Evolutionary conservation across 805 yeast genomes (phyloP).

Genomic region (Starmerella bombicola): DNA sequence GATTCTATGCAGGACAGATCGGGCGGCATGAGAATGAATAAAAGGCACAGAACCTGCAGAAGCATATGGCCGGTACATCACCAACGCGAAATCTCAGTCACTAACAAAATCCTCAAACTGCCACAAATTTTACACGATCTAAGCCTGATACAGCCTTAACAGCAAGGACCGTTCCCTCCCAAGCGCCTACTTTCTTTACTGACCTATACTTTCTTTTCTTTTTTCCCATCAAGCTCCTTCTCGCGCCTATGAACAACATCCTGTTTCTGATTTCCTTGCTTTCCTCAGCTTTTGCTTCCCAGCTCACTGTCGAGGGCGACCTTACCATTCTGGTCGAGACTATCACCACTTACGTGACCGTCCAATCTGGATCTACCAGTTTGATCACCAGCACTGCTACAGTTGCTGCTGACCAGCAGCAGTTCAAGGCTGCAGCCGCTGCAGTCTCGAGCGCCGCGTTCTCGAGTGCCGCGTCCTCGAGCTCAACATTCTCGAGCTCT

Average conservation of each 20-base stretch:
- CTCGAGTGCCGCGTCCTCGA: neutral
- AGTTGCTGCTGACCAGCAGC: neutral
- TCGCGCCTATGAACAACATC: neutral
- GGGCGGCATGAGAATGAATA: too few relatives aligned
- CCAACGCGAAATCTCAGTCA: too few relatives aligned
- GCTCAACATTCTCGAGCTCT: neutral
- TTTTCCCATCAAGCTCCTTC: too few relatives aligned
- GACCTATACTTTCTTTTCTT: too few relatives aligned
- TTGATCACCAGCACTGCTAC: neutral
- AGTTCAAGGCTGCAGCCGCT: neutral
- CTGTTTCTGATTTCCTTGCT: neutral
- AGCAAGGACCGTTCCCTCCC: too few relatives aligned
- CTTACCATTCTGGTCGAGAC: neutral
- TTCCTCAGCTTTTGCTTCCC: neutral
- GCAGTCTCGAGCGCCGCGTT: neutral
- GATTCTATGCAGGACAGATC: too few relatives aligned
- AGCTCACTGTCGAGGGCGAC: neutral
- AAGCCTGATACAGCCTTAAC: too few relatives aligned
- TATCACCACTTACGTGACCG: constrained; percentile 1
- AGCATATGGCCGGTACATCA: too few relatives aligned
- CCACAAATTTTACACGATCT: too few relatives aligned
- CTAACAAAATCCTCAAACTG: too few relatives aligned
- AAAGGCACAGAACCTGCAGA: too few relatives aligned
- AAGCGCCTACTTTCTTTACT: too few relatives aligned
- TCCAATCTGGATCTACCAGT: neutral